Base-by-base conservation (phyloP, 768 basidiomycete species). In the Phylloporus rhodoxanthus region DNA sequence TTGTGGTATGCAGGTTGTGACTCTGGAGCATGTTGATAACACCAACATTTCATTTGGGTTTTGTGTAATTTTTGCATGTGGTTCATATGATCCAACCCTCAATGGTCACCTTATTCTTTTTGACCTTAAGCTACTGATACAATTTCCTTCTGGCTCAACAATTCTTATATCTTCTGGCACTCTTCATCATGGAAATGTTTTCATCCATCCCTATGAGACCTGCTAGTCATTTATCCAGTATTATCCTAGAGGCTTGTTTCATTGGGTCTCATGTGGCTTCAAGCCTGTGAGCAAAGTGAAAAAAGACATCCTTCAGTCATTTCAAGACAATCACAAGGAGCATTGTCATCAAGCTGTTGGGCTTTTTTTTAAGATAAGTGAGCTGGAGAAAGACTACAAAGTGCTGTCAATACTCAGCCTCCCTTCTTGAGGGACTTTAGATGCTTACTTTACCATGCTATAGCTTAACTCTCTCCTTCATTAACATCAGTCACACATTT, bases 11-110 rank as follows among this genome's bases (percentile, higher is more conserved):
- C 43, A 47, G 0, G 57, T 57, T 0, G 38, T 59, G 2, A 62
- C 61, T 0, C 26, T 33, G 0, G 40, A 51, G 0, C 71, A 70
- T 17, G 53, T 53, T 0, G 70, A 75, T 37, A 41, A 20, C 21
- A 45, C 40, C 5, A 74, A 75, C 38, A 46, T 66, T 0, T 55
- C 69, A 0, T 61, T 52, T 29, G 68, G 70, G 0, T 60, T 63
- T 57, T 75, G 70, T 40, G 58, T 58, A 0, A 67, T 73, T 11
- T 59, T 54, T 2, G 58, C 68, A 0, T 42, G 64, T 0, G 70
- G 71, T 10, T 36, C 14, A 0, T 47, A 26, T n/a, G 21, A 54
- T 6, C 42, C 50, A 1, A 13, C 2, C 13, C 1, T 3, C 0
- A 47, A 47, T 0, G 40, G n/a, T 23, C 43, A 17, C 40, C 26